phyloP scores from a whole-genome alignment of 2,329 filamentous ascomycete genomes.

The Claviceps pazoutovae region DNA sequence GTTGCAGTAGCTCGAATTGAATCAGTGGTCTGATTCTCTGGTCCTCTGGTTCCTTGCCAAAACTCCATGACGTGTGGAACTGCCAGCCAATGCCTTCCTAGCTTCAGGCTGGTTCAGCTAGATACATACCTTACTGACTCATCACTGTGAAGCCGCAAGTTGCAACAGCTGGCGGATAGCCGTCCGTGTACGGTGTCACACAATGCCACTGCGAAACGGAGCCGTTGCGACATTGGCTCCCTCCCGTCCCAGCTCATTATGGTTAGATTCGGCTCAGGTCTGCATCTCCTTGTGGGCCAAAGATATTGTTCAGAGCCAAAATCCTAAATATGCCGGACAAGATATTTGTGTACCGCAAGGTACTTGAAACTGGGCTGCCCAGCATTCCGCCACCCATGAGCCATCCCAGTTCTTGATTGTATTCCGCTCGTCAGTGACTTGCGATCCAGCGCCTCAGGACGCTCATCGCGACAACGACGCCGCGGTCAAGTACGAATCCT shows the following conservation, averaged over 20 bases:
- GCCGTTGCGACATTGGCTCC: neutral
- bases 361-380: slow-evolving; percentile 1
- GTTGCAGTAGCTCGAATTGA: neutral
- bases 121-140: too few relatives aligned
- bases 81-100: too few relatives aligned
- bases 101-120: too few relatives aligned
- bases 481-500: neutral
- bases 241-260: neutral
- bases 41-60: too few relatives aligned
- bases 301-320: neutral
- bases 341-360: neutral
- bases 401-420: neutral
- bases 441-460: neutral
- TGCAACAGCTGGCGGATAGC: too few relatives aligned
- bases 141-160: too few relatives aligned
- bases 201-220: neutral
- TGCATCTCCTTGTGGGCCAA: neutral
- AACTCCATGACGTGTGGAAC: too few relatives aligned
- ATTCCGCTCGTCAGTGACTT: neutral
- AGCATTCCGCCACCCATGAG: neutral
- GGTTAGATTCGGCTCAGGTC: too few relatives aligned
- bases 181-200: too few relatives aligned
- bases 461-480: neutral
- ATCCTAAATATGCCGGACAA: neutral
- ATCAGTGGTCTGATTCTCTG: neutral